phyloP scores from a whole-genome alignment of 2,329 filamentous ascomycete species.

The Malbranchea zuffiana region DNA sequence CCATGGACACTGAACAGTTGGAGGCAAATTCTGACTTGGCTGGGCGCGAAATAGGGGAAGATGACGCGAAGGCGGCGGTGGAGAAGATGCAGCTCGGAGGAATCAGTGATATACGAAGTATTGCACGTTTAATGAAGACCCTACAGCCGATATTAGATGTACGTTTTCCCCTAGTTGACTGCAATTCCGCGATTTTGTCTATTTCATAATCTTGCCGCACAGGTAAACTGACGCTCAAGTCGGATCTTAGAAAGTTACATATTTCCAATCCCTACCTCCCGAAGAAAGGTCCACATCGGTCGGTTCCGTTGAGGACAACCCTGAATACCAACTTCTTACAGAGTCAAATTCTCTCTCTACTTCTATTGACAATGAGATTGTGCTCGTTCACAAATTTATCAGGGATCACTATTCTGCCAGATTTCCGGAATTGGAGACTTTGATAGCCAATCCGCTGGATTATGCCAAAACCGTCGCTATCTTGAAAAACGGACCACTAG shows the following conservation, averaged over 20 bases:
- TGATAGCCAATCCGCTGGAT: constrained; percentile 84
- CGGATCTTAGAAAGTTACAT: constrained; percentile 61
- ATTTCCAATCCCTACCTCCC: constrained; percentile 60
- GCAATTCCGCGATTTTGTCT: no score
- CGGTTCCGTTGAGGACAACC: constrained; percentile 82
- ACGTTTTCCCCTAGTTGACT: constrained; percentile 44
- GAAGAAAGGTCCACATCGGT: constrained; percentile 54
- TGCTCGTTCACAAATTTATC: constrained; percentile 89
- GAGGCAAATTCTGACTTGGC: constrained; percentile 14
- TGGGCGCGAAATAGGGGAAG: constrained; percentile 45
- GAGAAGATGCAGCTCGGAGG: constrained; percentile 69
- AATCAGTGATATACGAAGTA: constrained; percentile 67
- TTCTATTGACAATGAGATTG: constrained; percentile 84
- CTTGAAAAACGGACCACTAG: constrained; percentile 81
- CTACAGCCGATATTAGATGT: constrained; percentile 74
- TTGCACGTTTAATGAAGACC: constrained; percentile 69
- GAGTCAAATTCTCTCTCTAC: constrained; percentile 84
- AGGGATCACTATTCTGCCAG: constrained; percentile 89
- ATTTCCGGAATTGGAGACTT: constrained; percentile 82
- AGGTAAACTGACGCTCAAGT: constrained; percentile 56
- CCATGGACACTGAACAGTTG: neutral
- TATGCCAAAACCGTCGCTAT: constrained; percentile 94
- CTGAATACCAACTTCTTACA: constrained; percentile 78
- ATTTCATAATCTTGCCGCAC: constrained; percentile 38
- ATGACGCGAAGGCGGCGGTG: constrained; percentile 64